A percentile compares a stretch with the other conserved stretches of the same genome.
These are phyloP conservation scores for Platanthera zijinensis DNA, from an alignment of 106 monocot species.

Conservation along the genomic window DNA sequence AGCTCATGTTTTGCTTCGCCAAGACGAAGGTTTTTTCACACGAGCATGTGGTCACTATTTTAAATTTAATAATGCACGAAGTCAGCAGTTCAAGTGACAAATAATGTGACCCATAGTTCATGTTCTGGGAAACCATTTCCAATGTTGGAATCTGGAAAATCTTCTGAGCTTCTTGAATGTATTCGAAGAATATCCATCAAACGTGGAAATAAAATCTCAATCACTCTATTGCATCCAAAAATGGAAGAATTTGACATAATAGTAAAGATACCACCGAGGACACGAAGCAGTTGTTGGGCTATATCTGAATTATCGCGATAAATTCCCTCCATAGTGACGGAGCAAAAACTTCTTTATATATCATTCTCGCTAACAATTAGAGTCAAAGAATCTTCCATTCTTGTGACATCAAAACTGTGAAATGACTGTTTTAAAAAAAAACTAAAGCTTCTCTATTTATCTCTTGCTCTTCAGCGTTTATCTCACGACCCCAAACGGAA, in stretches of 20 bases:
- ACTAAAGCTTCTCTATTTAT: conserved; percentile 54
- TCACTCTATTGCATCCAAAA: conserved; percentile 54
- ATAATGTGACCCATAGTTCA: conserved; percentile 68
- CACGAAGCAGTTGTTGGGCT: conserved; percentile 28
- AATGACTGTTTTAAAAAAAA: conserved; percentile 58
- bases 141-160: conserved; percentile 4
- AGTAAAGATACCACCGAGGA: conserved; percentile 60
- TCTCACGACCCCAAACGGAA: conserved; percentile 16
- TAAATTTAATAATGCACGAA: conserved; percentile 24
- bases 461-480: conserved; percentile 34
- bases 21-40: no score
- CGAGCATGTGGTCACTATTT: no score
- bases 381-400: conserved; percentile 35
- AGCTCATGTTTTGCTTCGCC: no score
- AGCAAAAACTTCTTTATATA: conserved; percentile 40
- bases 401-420: conserved; percentile 24
- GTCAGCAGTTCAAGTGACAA: conserved; percentile 63
- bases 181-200: conserved; percentile 54
- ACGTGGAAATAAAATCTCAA: conserved; percentile 47
- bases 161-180: conserved; percentile 6
- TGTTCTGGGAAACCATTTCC: conserved; percentile 7
- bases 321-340: conserved; percentile 23
- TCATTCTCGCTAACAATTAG: conserved; percentile 60
- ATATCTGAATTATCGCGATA: conserved; percentile 28
- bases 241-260: conserved; percentile 39